Conservation (phyloP, 345 rosid species). For the Sonneratia caseolaris region DNA sequence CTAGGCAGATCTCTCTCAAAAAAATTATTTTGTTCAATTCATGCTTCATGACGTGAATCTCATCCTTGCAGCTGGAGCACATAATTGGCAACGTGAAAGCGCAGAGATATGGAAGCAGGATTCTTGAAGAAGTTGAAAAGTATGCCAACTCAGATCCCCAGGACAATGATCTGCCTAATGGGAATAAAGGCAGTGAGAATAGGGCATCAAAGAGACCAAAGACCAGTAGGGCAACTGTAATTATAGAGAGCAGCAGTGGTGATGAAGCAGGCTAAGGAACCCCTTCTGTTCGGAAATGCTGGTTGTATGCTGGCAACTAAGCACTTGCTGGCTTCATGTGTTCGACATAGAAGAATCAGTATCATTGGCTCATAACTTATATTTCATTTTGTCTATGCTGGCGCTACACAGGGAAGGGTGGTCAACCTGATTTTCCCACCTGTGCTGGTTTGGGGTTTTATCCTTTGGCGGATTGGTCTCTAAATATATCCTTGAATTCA, state of each 20-base stretch:
- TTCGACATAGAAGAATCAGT: neutral
- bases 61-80: constrained; percentile 59
- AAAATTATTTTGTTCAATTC: neutral
- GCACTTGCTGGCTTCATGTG: neutral
- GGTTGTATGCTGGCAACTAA: neutral
- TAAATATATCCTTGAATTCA: neutral
- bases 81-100: constrained; percentile 78
- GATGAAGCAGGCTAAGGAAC: constrained; percentile 17
- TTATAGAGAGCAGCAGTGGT: constrained; percentile 48
- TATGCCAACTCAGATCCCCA: constrained; percentile 17
- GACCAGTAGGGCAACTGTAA: constrained; percentile 35
- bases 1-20: neutral
- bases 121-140: constrained; percentile 54
- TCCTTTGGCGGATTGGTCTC: neutral
- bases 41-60: neutral
- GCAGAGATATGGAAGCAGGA: constrained; percentile 58
- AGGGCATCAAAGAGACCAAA: constrained; percentile 51
- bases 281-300: neutral
- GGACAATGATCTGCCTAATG: constrained; percentile 15
- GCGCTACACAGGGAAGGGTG: neutral
- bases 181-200: constrained; percentile 18
- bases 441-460: neutral
- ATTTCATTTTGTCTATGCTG: neutral
- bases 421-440: neutral
- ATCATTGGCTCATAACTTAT: neutral